Evolutionary conservation across 2,329 filamentous ascomycete genomes (phyloP), one percentile per base, ranked within the genome.

Genomic region (Dothiorella sarmentorum): DNA sequence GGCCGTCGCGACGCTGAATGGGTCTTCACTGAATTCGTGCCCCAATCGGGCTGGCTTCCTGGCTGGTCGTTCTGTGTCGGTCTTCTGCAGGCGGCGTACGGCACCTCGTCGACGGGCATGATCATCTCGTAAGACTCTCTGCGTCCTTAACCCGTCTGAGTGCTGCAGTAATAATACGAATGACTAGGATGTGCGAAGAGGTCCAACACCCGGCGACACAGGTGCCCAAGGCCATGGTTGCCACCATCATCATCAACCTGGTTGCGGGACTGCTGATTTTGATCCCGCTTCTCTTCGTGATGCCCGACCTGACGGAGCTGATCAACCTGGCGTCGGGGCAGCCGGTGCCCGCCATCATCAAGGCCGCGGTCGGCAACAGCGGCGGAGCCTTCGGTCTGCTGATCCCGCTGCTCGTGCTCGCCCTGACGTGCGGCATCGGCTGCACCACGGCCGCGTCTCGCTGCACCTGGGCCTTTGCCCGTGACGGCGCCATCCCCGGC

Each of bases 91-190:
- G 87, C 85, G 51, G 87, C 84, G 62, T 90, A 90, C 67, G 86
- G 85, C 44, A 89, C 87, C 13, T 90, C 87, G 3, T 88, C 86
- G 15, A 90, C 87, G 0, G 88, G 88, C 73, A 91, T 91, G 88
- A 87, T 91, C 60, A 87, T 90, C 69, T 88, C 85, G 84, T 87
- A 75, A 79, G 84, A 66, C 5, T 63, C 61, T 63, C 62, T 61
- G 56, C 53, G 78, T 49, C 15, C 1, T 15, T 17, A 5, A 10
- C 9, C 22, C 17, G 13, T 10, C 0, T 17, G 4, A 26, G 22
- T 22, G n/a, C 24, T 22, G 22, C 35, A 10, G 20, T 37, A 37
- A 4, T 51, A 18, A 51, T 22, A 13, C 31, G 13, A 7, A 13
- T 15, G 15, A 6, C 17, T 22, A 87, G 83, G 62, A 90, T 89